These are phyloP conservation scores for Anastatica hierochuntica DNA, from an alignment of 345 rosid genomes.

Conservation along the genomic window DNA sequence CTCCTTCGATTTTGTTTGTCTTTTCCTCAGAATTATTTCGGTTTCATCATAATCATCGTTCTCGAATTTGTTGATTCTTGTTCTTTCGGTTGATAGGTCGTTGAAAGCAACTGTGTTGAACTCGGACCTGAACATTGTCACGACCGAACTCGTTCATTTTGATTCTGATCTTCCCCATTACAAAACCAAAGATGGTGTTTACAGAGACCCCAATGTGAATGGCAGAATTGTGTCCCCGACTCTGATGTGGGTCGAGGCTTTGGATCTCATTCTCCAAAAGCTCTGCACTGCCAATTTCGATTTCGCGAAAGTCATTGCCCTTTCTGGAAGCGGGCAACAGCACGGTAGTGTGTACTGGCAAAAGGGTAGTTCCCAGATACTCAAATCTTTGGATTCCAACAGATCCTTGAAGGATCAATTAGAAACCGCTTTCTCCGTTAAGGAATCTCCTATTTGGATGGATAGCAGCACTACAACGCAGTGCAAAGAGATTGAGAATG, in stretches of 20 bases:
- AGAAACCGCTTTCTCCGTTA: conserved; percentile 47
- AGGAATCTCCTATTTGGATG: conserved; percentile 94
- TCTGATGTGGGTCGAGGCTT: conserved; percentile 95
- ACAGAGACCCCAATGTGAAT: conserved; percentile 48
- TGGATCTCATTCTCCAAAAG: conserved; percentile 65
- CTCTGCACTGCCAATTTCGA: conserved; percentile 46
- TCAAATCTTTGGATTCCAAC: conserved; percentile 46
- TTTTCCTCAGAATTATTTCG: too few species aligned
- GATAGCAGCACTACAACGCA: conserved; percentile 75
- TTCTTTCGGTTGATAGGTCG: conserved; percentile 31
- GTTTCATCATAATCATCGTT: not conserved
- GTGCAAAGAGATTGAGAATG: conserved; percentile 81
- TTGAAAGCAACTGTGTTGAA: conserved; percentile 89
- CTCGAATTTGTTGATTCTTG: not conserved
- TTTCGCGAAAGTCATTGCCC: conserved; percentile 57
- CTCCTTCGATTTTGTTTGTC: not conserved
- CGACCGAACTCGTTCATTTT: conserved; percentile 60
- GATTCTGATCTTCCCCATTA: conserved; percentile 73
- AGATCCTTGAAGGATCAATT: conserved; percentile 56
- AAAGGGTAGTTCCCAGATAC: conserved; percentile 41
- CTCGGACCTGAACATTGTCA: conserved; percentile 50
- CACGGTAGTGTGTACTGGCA: conserved; percentile 98
- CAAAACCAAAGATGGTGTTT: conserved; percentile 79
- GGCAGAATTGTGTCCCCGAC: conserved; percentile 93
- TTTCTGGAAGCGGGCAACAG: conserved; percentile 95